Base-by-base conservation (phyloP, 495 filamentous ascomycete genomes). In the Hyphodiscus hymeniophilus region DNA sequence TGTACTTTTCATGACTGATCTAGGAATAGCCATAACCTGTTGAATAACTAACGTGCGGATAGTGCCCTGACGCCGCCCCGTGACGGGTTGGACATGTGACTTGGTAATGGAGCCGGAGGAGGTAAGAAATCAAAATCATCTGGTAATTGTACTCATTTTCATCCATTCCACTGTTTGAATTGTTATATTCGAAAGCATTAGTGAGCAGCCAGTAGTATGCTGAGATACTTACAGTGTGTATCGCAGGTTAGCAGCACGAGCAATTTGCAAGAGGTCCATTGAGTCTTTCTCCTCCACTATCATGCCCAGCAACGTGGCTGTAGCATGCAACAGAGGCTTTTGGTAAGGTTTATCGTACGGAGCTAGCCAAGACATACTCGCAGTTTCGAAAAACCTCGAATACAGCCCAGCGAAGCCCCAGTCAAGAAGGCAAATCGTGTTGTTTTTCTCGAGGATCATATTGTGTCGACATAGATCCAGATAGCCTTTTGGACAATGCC, bases 361-460 rank as follows among this genome's bases (percentile, higher is more conserved):
- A 39, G 16, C 21, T 18, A 39, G 21, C 13, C 36, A 39, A 21
- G 36, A 39, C 15, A 39, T n/a, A 26, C 12, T 39, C 16, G 36
- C 16, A 39, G 21, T 21, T 11, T 39, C 36, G 10, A 39, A 39
- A 39, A 18, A 39, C 12, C 36, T 17, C 3, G 36, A 17, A 39
- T 39, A 39, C 12, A 39, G 17, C 11, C 36, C 36, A 2, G 36
- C 36, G 3, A 10, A 39, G 8, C 36, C 36, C 36, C 36, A 39
- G 36, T 39, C 36, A 17, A 39, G 13, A 17, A 39, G 36, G 21
- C 15, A 17, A 18, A 39, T 39, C 3, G 12, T 17, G 21, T 39
- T 18, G 15, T 39, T 39, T 6, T 39, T 21, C 36, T 39, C 36
- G 36, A 39, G 36, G 16, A 39, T 39, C 36, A 39, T 39, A 39